A percentile compares a stretch with the other conserved stretches of the same genome.
These are phyloP conservation scores for Aureobasidium subglaciale DNA, from an alignment of 2,329 filamentous ascomycete genomes.

Conservation along the genomic window DNA sequence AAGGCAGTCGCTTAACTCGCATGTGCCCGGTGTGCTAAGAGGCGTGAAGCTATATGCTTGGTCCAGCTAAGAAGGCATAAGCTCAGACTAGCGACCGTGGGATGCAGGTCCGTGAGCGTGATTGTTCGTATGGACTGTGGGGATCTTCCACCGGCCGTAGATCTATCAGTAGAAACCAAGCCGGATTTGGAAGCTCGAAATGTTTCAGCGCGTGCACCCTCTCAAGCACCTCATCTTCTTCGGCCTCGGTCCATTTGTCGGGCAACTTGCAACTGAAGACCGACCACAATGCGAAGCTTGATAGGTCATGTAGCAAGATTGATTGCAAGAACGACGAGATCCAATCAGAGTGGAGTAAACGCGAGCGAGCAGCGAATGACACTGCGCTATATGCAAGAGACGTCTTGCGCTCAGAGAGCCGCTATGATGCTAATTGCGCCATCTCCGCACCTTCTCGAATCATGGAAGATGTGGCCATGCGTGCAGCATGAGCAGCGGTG, in stretches of 20 bases:
- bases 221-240: background rate
- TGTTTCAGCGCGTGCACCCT: conserved; percentile 6
- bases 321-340: background rate
- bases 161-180: conserved; percentile 4
- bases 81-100: background rate
- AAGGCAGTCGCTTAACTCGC: background rate
- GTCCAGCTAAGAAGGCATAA: background rate
- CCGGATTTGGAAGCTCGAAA: background rate
- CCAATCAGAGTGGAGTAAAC: no score
- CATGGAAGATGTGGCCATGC: background rate
- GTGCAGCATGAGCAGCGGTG: background rate
- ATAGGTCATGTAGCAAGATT: no score
- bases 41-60: background rate
- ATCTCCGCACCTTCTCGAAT: background rate
- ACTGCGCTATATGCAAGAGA: background rate
- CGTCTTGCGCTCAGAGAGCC: background rate
- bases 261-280: background rate
- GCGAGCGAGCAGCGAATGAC: background rate
- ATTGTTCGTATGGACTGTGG: conserved; percentile 7
- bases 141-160: conserved; percentile 7
- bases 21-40: background rate
- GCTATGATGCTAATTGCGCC: background rate
- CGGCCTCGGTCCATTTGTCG: conserved; percentile 8
- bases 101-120: conserved; percentile 5
- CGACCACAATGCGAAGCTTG: background rate